A percentile compares a stretch with the other conserved stretches of the same genome.
phyloP scores from a whole-genome alignment of 2,329 filamentous ascomycete genomes.

The Aspergillus pseudoviridinutans region DNA sequence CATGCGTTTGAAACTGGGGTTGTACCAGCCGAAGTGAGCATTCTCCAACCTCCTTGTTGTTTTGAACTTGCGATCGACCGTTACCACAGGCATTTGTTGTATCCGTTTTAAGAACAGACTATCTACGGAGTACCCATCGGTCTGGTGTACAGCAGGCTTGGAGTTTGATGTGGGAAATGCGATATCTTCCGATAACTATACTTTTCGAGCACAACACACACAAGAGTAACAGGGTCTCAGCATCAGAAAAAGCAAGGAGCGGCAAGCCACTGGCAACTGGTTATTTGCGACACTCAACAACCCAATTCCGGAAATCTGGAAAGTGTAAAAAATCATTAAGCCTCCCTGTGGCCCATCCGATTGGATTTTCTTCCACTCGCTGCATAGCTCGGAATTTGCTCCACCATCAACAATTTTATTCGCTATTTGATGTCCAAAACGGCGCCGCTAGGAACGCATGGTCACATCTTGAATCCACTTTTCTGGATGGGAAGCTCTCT shows the following conservation, averaged over 20 bases:
- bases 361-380: slow-evolving; percentile 13
- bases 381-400: slow-evolving; percentile 9
- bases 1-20: neutral
- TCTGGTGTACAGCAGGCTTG: neutral
- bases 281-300: neutral
- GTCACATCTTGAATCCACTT: slow-evolving; percentile 8
- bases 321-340: neutral
- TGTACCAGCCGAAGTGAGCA: neutral
- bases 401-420: slow-evolving; percentile 9
- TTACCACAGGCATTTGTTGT: neutral
- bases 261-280: neutral
- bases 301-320: neutral
- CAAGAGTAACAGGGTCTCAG: neutral
- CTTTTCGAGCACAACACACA: too few species aligned
- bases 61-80: neutral
- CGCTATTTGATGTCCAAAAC: slow-evolving; percentile 10
- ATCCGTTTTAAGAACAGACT: neutral
- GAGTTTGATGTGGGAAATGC: neutral
- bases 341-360: slow-evolving; percentile 13
- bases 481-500: neutral
- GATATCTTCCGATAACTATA: neutral
- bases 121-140: too few species aligned
- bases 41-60: neutral
- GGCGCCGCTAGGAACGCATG: slow-evolving; percentile 19
- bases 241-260: neutral